A percentile compares a stretch with the other conserved stretches of the same genome.
phyloP scores from a whole-genome alignment of 805 yeast species.

The Wickerhamomyces subpelliculosus region DNA sequence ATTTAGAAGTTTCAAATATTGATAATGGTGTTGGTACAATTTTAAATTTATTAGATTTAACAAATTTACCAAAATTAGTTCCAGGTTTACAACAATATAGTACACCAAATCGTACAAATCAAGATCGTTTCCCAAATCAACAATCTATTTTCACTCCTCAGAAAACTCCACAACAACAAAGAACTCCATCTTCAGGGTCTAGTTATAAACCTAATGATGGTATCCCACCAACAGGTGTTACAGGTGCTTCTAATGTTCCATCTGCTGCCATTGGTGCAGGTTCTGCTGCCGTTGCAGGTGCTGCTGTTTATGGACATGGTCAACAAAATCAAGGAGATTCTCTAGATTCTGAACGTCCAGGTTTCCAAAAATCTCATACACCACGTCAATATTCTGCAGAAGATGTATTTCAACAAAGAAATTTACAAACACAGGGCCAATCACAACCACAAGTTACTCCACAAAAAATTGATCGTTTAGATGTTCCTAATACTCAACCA shows the following conservation, averaged over 20 bases:
- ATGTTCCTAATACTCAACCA: neutral
- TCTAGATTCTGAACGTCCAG: neutral
- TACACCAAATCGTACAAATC: constrained; percentile 24
- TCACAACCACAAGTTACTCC: neutral
- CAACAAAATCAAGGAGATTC: too few relatives aligned
- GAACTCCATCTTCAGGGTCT: constrained; percentile 4
- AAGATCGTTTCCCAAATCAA: constrained; percentile 16
- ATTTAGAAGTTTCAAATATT: constrained; percentile 45
- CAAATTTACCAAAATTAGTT: constrained; percentile 26
- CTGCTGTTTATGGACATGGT: too few relatives aligned
- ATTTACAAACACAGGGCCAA: neutral
- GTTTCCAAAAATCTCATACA: neutral
- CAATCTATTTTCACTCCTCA: constrained; percentile 22
- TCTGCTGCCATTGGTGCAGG: constrained; percentile 2
- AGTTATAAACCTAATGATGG: neutral
- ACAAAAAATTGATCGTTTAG: neutral
- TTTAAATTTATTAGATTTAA: constrained; percentile 57
- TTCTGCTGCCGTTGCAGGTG: neutral
- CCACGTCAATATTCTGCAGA: constrained; percentile 12
- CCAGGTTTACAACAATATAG: constrained; percentile 30
- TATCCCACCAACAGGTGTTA: too few relatives aligned
- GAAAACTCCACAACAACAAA: constrained; percentile 9
- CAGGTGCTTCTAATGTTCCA: neutral
- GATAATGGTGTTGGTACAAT: constrained; percentile 52
- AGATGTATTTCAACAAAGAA: constrained; percentile 15